Conservation (phyloP, 257 asterid species). For the Jasminum sambac region DNA sequence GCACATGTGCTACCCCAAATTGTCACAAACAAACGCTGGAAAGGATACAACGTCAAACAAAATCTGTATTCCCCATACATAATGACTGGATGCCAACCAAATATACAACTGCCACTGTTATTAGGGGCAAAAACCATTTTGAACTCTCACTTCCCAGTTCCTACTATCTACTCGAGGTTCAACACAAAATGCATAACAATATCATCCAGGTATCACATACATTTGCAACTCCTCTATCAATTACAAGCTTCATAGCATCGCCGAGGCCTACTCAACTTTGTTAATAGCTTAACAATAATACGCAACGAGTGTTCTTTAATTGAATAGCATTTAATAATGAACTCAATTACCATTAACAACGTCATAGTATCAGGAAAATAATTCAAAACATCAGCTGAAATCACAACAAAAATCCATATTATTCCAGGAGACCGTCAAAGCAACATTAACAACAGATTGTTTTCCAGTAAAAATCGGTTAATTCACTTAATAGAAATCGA, state of each 20-base stretch:
- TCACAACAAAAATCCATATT: too few relatives aligned
- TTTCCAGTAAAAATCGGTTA: not conserved
- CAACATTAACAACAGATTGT: not conserved
- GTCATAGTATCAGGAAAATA: not conserved
- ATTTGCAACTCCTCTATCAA: not conserved
- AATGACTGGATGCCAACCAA: not conserved
- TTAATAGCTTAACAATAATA: not conserved
- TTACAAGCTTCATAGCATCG: not conserved
- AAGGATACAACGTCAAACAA: not conserved
- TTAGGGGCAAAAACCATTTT: not conserved
- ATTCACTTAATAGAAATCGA: not conserved
- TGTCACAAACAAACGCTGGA: not conserved
- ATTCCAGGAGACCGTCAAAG: not conserved
- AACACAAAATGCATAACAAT: constrained; percentile 3
- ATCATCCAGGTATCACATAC: not conserved
- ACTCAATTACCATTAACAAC: not conserved
- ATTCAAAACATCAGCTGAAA: too few relatives aligned
- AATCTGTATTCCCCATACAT: not conserved
- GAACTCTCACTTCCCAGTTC: not conserved
- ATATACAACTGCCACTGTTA: not conserved
- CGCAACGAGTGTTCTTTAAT: not conserved
- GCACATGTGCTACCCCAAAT: not conserved
- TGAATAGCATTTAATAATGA: not conserved
- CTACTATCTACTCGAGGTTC: not conserved
- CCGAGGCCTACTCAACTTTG: not conserved